Base-by-base conservation (phyloP, 1,284 basidiomycete genomes). In the Malassezia dermatis region DNA sequence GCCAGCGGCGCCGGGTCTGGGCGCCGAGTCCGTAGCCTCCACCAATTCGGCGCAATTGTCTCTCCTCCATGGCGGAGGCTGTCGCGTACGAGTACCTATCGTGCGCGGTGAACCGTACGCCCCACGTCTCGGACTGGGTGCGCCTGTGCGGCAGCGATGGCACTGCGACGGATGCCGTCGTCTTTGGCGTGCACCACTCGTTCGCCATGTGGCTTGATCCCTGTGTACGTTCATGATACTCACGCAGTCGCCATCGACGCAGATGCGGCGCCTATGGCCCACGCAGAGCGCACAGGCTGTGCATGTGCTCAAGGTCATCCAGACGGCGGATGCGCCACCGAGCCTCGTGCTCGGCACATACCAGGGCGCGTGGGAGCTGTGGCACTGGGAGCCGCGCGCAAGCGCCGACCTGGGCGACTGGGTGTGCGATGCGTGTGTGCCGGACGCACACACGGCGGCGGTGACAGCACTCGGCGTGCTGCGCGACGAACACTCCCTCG, bases 111-210 rank as follows among this genome's bases (percentile, higher is more conserved):
- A 70, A 69, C 56, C 61, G 69, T 32, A 56, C 58, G 23, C 59
- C 63, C 28, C 65, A 71, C 53, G 53, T 64, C 15, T 67, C 67
- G 4, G 70, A 71, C 40, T 69, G 68, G 63, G 55, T 62, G 31
- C 30, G 48, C 41, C 48, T 50, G 53, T 44, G 35, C 32, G 35
- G 31, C 41, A 50, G 34, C 37, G 51, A 43, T 11, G 41, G 31
- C 21, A 24, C n/a, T 5, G 13, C 13, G 10, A 17, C n/a, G 3
- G 43, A 47, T 27, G 50, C 53, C 28, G 57, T 70, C 17, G 66
- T 62, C 4, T 71, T 64, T 53, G 70, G 64, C 8, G 58, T 62
- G 23, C 64, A 70, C 61, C 63, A 65, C 42, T 58, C 58, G 42
- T 58, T 73, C 28, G 66, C 60, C 13, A 49, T 66, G 21, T 69